A percentile compares a stretch with the other conserved stretches of the same genome.
Conservation (phyloP, 495 filamentous ascomycete genomes). For the Apiosordaria backusii region DNA sequence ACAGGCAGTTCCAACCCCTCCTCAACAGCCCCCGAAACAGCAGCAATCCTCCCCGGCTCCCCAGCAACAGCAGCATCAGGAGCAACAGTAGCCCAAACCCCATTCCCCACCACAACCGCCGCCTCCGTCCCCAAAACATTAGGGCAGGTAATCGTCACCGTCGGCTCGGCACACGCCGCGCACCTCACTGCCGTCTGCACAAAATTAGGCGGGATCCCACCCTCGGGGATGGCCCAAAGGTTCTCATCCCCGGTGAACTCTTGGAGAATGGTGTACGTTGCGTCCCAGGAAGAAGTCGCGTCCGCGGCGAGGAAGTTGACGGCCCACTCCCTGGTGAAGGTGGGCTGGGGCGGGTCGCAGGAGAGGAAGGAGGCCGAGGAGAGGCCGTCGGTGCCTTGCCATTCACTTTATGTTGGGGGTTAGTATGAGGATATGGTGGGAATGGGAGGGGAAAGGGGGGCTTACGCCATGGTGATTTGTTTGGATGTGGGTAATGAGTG, state of each 20-base stretch:
- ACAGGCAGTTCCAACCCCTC: neutral
- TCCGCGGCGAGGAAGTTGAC: conserved; percentile 39
- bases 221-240: conserved; percentile 12
- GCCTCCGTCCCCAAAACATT: conserved; percentile 30
- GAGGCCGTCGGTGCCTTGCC: conserved; percentile 1
- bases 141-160: conserved; percentile 37
- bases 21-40: neutral
- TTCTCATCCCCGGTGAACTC: conserved; percentile 33
- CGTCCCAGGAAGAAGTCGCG: conserved; percentile 37
- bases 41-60: neutral
- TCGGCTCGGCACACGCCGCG: conserved; percentile 27
- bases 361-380: neutral
- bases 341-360: neutral
- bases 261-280: conserved; percentile 47
- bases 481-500: neutral
- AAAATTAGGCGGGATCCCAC: conserved; percentile 34
- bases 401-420: neutral
- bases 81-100: conserved; percentile 34
- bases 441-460: neutral
- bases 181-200: conserved; percentile 39
- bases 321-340: neutral
- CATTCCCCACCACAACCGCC: conserved; percentile 31
- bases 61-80: neutral
- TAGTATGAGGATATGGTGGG: neutral
- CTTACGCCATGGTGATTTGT: conserved; percentile 1